These are phyloP conservation scores for Torulaspora franciscae DNA, from an alignment of 805 yeast genomes.

Conservation along the genomic window DNA sequence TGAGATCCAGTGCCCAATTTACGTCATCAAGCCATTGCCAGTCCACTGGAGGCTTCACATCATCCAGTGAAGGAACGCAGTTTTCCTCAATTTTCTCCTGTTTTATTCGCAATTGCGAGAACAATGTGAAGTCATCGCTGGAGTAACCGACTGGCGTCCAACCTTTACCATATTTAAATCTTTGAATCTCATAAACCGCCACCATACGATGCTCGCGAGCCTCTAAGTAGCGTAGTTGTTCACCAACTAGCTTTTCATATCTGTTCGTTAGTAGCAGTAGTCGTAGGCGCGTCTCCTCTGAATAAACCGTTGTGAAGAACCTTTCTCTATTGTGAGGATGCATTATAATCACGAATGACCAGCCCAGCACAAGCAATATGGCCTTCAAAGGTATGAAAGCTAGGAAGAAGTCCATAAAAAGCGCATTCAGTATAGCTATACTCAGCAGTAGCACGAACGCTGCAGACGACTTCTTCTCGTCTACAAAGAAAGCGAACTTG, in stretches of 20 bases:
- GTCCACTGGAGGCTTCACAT: constrained; percentile 52
- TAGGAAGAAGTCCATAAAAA: constrained; percentile 30
- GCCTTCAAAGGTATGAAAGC: constrained; percentile 38
- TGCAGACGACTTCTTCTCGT: constrained; percentile 54
- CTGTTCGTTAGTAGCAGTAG: constrained; percentile 46
- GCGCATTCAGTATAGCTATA: constrained; percentile 32
- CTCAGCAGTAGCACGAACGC: constrained; percentile 41
- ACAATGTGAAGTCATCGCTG: constrained; percentile 48
- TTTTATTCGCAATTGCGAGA: constrained; percentile 40
- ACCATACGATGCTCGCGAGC: constrained; percentile 47
- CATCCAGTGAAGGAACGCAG: constrained; percentile 25
- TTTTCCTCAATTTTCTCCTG: constrained; percentile 20
- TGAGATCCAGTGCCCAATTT: constrained; percentile 64
- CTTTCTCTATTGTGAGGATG: constrained; percentile 53
- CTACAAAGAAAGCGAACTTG: constrained; percentile 58
- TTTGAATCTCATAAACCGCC: constrained; percentile 66
- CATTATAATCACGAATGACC: constrained; percentile 43
- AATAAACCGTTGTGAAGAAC: constrained; percentile 45
- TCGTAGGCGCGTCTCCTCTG: constrained; percentile 60
- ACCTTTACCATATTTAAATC: constrained; percentile 44
- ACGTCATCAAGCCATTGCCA: constrained; percentile 47
- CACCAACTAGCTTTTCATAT: constrained; percentile 42
- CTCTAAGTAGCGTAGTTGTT: constrained; percentile 39
- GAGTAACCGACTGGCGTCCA: constrained; percentile 65
- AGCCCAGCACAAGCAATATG: constrained; percentile 39